Conservation (phyloP, 1,139 yeast species). For the Sugiyamaella grinbergsii region DNA sequence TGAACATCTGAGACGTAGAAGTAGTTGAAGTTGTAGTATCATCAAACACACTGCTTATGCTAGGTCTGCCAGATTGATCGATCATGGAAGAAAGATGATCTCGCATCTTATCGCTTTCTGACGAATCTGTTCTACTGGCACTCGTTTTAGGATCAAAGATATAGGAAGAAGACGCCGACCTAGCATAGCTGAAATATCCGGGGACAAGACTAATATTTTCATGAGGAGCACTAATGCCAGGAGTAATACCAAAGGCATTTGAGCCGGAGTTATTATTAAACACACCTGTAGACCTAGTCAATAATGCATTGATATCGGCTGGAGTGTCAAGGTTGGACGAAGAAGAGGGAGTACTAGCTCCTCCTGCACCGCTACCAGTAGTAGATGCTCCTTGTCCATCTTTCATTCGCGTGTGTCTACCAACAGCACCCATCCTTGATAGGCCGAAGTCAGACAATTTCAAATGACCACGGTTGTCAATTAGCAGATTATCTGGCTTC, state of each 20-base stretch:
- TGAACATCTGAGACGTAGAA: constrained; percentile 6
- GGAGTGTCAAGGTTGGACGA: constrained; percentile 19
- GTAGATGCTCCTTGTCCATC: constrained; percentile 1
- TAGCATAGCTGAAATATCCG: constrained; percentile 30
- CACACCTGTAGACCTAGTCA: constrained; percentile 3
- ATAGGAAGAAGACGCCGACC: constrained; percentile 22
- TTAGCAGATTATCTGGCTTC: constrained; percentile 90
- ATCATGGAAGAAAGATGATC: constrained; percentile 8
- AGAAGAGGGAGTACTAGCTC: constrained; percentile 4
- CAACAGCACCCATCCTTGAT: constrained; percentile 83
- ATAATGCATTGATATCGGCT: constrained; percentile 10
- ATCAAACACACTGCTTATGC: background rate
- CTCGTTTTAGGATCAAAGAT: constrained; percentile 22
- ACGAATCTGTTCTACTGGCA: constrained; percentile 19
- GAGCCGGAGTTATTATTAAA: constrained; percentile 7
- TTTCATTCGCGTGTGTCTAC: constrained; percentile 58
- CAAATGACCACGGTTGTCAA: constrained; percentile 83
- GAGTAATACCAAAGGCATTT: constrained; percentile 15
- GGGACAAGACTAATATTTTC: constrained; percentile 37
- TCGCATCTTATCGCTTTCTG: constrained; percentile 19
- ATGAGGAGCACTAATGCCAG: constrained; percentile 31
- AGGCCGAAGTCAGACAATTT: constrained; percentile 95
- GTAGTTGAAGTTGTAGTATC: constrained; percentile 1
- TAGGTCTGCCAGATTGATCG: constrained; percentile 16
- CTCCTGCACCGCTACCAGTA: constrained; percentile 9